phyloP scores from a whole-genome alignment of 2,329 filamentous ascomycete genomes.

The Aspergillus bombycis region DNA sequence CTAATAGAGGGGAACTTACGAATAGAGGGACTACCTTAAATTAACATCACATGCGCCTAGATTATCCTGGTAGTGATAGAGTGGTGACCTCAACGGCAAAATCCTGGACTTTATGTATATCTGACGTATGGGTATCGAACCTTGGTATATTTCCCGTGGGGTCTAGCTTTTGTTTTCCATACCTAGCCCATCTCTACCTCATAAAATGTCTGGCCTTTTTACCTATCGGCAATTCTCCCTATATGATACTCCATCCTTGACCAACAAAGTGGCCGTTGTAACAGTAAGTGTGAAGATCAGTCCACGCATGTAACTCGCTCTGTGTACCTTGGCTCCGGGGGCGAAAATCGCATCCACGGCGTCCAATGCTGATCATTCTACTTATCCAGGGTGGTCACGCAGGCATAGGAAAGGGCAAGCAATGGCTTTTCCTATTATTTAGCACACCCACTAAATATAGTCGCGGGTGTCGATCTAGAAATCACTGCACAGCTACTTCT shows the following conservation, averaged over 20 bases:
- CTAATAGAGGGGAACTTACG: background rate
- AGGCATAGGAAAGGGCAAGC: conserved; percentile 31
- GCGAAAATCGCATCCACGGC: background rate
- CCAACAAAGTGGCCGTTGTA: conserved; percentile 34
- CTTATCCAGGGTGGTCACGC: conserved; percentile 30
- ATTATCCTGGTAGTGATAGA: background rate
- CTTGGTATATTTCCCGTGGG: background rate
- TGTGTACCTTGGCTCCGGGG: background rate
- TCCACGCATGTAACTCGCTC: background rate
- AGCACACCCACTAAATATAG: background rate
- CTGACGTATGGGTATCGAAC: background rate
- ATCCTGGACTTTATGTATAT: background rate
- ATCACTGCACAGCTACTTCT: conserved; percentile 35
- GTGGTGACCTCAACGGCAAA: background rate
- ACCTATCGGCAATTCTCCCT: conserved; percentile 33
- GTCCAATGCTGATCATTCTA: background rate
- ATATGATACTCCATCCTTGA: conserved; percentile 23
- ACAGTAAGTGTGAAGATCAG: conserved; percentile 23
- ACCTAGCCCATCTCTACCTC: background rate
- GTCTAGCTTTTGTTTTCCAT: background rate
- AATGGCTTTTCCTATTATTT: background rate
- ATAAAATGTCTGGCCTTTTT: conserved; percentile 30
- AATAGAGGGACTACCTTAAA: conserved; percentile 3
- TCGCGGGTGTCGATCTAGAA: conserved; percentile 17
- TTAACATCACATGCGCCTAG: conserved; percentile 5